phyloP scores from a whole-genome alignment of 2,329 filamentous ascomycete species.

The Neofusicoccum cordaticola region DNA sequence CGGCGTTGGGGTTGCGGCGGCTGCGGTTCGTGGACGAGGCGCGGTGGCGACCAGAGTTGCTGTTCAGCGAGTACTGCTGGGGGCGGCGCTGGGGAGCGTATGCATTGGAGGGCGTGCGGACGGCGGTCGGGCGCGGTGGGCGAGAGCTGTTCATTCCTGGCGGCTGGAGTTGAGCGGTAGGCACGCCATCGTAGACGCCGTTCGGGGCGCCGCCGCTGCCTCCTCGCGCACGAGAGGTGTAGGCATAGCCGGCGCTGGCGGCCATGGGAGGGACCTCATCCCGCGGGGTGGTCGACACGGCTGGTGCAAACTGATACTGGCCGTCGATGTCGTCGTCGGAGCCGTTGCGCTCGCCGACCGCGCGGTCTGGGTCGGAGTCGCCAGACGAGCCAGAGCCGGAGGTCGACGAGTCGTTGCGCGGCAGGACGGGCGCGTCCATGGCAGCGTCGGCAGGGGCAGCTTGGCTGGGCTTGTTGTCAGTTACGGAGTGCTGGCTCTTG shows the following conservation, averaged over 20 bases:
- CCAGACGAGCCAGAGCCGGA: conserved; percentile 45
- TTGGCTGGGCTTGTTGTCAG: conserved; percentile 19
- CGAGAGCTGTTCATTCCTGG: conserved; percentile 25
- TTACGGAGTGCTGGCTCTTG: conserved; percentile 25
- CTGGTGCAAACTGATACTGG: conserved; percentile 39
- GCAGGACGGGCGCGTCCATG: conserved; percentile 28
- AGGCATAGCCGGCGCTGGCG: conserved; percentile 25
- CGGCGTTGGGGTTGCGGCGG: conserved; percentile 64
- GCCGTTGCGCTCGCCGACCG: conserved; percentile 48
- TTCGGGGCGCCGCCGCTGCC: conserved; percentile 21
- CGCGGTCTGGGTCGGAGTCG: conserved; percentile 45
- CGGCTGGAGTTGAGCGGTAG: conserved; percentile 22
- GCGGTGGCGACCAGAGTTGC: conserved; percentile 49
- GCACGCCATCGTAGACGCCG: conserved; percentile 27
- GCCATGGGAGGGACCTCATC: conserved; percentile 35
- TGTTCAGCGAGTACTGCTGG: conserved; percentile 46
- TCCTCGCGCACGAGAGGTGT: conserved; percentile 28
- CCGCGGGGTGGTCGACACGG: conserved; percentile 31
- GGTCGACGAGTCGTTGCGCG: conserved; percentile 46
- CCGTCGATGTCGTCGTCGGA: conserved; percentile 33
- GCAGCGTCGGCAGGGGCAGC: conserved; percentile 26
- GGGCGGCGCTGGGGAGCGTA: conserved; percentile 50
- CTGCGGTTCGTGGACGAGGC: conserved; percentile 56
- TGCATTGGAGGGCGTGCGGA: conserved; percentile 49
- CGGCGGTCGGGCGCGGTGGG: conserved; percentile 39